These are phyloP conservation scores for Rhodamnia rubescens DNA, from an alignment of 345 rosid genomes.

Conservation along the genomic window DNA sequence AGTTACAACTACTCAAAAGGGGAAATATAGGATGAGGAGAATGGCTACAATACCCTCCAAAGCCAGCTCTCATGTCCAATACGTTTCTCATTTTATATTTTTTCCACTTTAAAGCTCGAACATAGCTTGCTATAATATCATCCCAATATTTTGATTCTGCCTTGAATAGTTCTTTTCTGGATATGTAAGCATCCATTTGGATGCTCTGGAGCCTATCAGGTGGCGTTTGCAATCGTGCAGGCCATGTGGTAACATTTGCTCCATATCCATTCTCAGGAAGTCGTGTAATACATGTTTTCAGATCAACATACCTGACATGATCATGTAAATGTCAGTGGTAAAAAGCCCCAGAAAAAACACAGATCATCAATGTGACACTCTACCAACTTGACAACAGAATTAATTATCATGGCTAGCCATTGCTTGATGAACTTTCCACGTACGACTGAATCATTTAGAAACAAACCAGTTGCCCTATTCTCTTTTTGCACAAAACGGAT, in stretches of 20 bases:
- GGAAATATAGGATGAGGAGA: background rate
- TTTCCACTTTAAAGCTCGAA: conserved; percentile 75
- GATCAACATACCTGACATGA: conserved; percentile 57
- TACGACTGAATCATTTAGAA: background rate
- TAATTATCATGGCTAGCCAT: background rate
- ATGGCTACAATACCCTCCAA: conserved; percentile 64
- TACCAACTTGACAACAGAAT: background rate
- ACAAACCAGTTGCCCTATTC: background rate
- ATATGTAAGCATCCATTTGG: conserved; percentile 68
- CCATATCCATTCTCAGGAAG: conserved; percentile 85
- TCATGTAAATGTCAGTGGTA: background rate
- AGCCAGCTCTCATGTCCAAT: conserved; percentile 96
- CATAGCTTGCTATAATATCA: conserved; percentile 67
- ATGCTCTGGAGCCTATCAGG: conserved; percentile 91
- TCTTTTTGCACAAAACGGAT: background rate
- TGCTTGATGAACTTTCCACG: background rate
- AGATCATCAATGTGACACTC: background rate
- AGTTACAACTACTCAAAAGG: conserved; percentile 2
- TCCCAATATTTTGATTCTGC: conserved; percentile 91
- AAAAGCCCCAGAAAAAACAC: background rate
- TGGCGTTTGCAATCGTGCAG: conserved; percentile 68
- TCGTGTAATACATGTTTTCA: conserved; percentile 77
- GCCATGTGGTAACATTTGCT: conserved; percentile 66
- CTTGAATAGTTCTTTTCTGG: conserved; percentile 80
- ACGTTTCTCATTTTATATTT: conserved; percentile 77